Evolutionary conservation across 129 eudicot species (phyloP).

Genomic region (Helianthus annuus): DNA sequence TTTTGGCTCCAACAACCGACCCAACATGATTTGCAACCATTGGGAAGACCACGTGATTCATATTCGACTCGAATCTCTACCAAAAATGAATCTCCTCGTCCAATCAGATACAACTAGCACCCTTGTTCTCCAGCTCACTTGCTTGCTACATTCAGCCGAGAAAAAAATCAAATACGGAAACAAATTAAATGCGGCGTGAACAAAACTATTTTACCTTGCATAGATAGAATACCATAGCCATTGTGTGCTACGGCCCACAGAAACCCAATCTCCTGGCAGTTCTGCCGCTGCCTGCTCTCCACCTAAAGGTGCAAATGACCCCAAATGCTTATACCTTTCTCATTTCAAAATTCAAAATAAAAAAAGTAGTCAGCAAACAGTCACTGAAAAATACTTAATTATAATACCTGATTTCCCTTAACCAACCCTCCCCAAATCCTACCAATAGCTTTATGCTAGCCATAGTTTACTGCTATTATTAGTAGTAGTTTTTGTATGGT

Average conservation of each 20-base stretch:
- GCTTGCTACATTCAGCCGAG: constrained; percentile 56
- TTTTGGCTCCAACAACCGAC: constrained; percentile 2
- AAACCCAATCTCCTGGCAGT: constrained; percentile 96
- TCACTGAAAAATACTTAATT: too few species aligned
- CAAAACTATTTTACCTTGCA: constrained; percentile 55
- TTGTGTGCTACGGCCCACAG: constrained; percentile 90
- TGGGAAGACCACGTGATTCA: constrained; percentile 21
- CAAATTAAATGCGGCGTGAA: background rate
- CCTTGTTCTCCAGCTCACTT: constrained; percentile 97
- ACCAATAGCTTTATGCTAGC: too few species aligned
- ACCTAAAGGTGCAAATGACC: constrained; percentile 96
- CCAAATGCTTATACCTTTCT: constrained; percentile 78
- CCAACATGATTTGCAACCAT: constrained; percentile 15
- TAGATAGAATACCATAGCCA: constrained; percentile 97
- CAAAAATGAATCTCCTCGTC: constrained; percentile 71
- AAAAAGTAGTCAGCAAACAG: constrained; percentile 8
- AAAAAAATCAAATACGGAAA: background rate
- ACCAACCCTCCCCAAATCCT: too few species aligned
- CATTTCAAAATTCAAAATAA: background rate
- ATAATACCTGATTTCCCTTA: too few species aligned
- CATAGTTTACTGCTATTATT: too few species aligned
- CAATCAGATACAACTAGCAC: constrained; percentile 72
- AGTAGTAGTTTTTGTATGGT: too few species aligned
- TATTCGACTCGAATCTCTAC: constrained; percentile 91
- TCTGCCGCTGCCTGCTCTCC: constrained; percentile 98